These are phyloP conservation scores for Eucalyptus camaldulensis DNA, from an alignment of 345 rosid genomes.

Conservation along the genomic window DNA sequence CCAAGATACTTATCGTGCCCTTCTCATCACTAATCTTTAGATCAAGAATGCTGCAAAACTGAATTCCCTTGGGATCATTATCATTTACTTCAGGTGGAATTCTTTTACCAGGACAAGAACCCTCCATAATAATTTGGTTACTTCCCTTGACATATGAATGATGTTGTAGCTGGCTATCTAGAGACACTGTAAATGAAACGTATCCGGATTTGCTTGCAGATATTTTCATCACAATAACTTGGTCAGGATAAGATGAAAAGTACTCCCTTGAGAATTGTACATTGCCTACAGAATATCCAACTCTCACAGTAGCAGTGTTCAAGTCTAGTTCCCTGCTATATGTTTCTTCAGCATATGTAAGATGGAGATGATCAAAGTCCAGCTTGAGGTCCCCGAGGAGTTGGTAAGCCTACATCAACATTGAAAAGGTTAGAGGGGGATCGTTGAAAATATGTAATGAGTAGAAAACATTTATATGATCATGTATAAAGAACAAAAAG, in stretches of 20 bases:
- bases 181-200: conserved; percentile 47
- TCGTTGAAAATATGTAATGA: background rate
- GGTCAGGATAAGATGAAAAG: conserved; percentile 66
- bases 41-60: conserved; percentile 56
- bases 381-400: conserved; percentile 74
- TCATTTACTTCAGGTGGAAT: conserved; percentile 22
- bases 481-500: background rate
- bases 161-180: conserved; percentile 57
- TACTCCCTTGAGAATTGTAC: conserved; percentile 55
- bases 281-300: conserved; percentile 49
- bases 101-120: conserved; percentile 67
- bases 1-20: conserved; percentile 32
- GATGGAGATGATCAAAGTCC: conserved; percentile 68
- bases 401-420: conserved; percentile 58
- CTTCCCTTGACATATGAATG: conserved; percentile 24
- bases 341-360: conserved; percentile 34
- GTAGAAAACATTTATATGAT: background rate
- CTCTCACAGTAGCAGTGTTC: conserved; percentile 62
- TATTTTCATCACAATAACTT: conserved; percentile 57
- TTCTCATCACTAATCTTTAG: conserved; percentile 40
- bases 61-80: conserved; percentile 51
- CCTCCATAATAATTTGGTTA: conserved; percentile 54
- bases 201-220: conserved; percentile 51
- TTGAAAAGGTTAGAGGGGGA: background rate
- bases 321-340: conserved; percentile 80